A percentile compares a stretch with the other conserved stretches of the same genome.
These are phyloP conservation scores for Syzygium jambos DNA, from an alignment of 345 rosid species.

Conservation along the genomic window DNA sequence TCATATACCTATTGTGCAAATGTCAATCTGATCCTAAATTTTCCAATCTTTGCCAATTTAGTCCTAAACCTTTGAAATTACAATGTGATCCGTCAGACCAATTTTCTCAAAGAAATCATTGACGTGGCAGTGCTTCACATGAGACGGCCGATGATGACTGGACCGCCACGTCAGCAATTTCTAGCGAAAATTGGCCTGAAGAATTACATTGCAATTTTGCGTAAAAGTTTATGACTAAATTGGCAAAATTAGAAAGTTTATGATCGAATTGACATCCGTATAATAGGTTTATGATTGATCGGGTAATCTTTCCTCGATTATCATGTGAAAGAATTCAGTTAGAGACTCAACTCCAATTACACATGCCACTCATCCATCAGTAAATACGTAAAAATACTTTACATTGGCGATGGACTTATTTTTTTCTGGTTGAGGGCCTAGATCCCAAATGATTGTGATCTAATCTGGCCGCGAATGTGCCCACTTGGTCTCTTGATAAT, in stretches of 20 bases:
- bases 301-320: not conserved
- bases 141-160: too few relatives aligned
- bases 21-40: too few relatives aligned
- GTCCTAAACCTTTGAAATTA: not conserved
- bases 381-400: not conserved
- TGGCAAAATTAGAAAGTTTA: not conserved
- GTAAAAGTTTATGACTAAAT: not conserved
- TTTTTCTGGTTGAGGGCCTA: not conserved
- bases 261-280: not conserved
- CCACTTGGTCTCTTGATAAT: not conserved
- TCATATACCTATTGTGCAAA: too few relatives aligned
- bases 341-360: not conserved
- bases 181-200: not conserved
- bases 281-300: not conserved
- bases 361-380: not conserved
- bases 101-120: not conserved
- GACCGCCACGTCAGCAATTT: not conserved
- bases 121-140: not conserved
- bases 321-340: not conserved
- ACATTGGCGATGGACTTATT: not conserved
- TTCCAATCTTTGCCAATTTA: not conserved
- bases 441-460: not conserved
- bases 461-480: not conserved
- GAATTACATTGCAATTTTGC: not conserved
- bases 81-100: fast-evolving